Percentiles rank a stretch among this genome's conserved stretches.
Conservation (phyloP, 768 basidiomycete genomes). For the Lactarius akahatsu region DNA sequence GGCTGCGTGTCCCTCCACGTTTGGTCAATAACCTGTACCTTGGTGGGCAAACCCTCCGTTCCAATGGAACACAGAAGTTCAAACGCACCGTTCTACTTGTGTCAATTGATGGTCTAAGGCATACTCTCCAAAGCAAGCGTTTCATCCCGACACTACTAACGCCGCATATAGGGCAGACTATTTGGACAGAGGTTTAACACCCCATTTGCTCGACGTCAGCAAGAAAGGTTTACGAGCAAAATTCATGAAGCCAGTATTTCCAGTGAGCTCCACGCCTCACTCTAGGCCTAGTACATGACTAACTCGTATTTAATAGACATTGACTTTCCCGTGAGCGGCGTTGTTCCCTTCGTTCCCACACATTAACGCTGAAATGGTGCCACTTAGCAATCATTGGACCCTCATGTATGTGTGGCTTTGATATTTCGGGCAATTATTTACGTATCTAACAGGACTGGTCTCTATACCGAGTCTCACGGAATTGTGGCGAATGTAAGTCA, state of each 20-base stretch:
- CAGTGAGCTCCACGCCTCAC: constrained; percentile 48
- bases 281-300: constrained; percentile 8
- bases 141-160: background rate
- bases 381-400: constrained; percentile 80
- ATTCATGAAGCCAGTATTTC: constrained; percentile 84
- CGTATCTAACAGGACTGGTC: constrained; percentile 64
- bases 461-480: constrained; percentile 87
- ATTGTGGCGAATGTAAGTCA: constrained; percentile 78
- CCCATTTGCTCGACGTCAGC: constrained; percentile 77
- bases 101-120: constrained; percentile 84
- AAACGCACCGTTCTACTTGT: constrained; percentile 79
- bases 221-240: constrained; percentile 85
- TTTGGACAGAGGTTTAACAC: constrained; percentile 80
- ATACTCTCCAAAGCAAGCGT: background rate
- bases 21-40: constrained; percentile 33
- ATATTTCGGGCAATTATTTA: constrained; percentile 7
- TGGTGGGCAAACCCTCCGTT: constrained; percentile 47
- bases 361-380: constrained; percentile 3
- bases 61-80: constrained; percentile 83
- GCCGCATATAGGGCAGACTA: constrained; percentile 67
- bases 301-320: constrained; percentile 48
- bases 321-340: constrained; percentile 81
- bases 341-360: background rate
- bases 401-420: constrained; percentile 57
- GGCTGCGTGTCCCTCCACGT: constrained; percentile 12